phyloP scores from a whole-genome alignment of 345 rosid genomes.

The Ricinus communis region DNA sequence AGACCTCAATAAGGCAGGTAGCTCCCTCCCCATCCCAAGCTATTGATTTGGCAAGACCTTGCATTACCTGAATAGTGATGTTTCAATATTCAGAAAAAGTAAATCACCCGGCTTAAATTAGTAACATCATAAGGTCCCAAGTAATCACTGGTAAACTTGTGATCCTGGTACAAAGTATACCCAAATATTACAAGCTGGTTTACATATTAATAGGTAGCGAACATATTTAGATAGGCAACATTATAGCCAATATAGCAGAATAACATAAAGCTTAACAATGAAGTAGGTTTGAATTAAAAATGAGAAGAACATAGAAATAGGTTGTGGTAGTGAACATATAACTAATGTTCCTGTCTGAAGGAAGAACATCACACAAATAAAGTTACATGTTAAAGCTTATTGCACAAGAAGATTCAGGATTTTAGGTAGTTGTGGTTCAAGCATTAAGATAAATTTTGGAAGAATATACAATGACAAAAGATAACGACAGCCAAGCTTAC shows the following conservation, averaged over 20 bases:
- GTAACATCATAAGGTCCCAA: not conserved
- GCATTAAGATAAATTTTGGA: not conserved
- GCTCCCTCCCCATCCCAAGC: conserved; percentile 99
- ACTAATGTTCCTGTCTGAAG: not conserved
- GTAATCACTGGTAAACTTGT: not conserved
- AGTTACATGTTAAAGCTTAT: not conserved
- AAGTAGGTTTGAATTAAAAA: not conserved
- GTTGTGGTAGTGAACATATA: not conserved
- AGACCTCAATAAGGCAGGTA: conserved; percentile 90
- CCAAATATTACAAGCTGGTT: not conserved
- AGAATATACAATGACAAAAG: not conserved
- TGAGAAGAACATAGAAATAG: not conserved
- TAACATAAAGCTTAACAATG: not conserved
- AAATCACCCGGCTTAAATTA: not conserved
- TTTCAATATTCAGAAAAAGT: conserved; percentile 1
- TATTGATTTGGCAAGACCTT: conserved; percentile 95
- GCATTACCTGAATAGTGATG: conserved; percentile 69
- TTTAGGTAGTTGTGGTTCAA: not conserved
- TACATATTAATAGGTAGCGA: not conserved
- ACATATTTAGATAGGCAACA: not conserved
- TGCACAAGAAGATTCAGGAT: not conserved
- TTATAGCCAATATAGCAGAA: not conserved
- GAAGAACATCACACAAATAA: not conserved
- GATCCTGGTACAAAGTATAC: not conserved
- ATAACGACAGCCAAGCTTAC: conserved; percentile 42